These are phyloP conservation scores for Fragosphaeria purpurea DNA, from an alignment of 2,329 filamentous ascomycete species.

Conservation along the genomic window DNA sequence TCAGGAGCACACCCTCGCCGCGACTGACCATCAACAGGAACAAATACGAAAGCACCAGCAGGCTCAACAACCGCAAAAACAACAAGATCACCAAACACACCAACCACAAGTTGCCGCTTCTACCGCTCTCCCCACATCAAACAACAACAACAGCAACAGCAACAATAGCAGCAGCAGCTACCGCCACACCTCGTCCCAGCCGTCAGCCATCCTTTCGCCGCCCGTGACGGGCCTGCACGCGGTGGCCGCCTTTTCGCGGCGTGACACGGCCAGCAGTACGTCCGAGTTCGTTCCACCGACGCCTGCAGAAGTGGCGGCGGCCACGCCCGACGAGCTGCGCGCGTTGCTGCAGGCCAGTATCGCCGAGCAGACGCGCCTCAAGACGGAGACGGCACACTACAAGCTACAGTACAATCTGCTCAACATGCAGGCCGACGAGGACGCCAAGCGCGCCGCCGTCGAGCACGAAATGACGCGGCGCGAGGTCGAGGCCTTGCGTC, in stretches of 20 bases:
- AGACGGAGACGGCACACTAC: constrained; percentile 81
- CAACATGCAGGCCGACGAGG: constrained; percentile 72
- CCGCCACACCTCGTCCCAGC: constrained; percentile 29
- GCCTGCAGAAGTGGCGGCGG: constrained; percentile 39
- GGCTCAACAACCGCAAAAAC: constrained; percentile 8
- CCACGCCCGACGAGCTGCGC: constrained; percentile 45
- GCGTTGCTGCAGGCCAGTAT: constrained; percentile 45
- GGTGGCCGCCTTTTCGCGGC: constrained; percentile 13
- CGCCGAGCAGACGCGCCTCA: constrained; percentile 48
- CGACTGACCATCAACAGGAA: not conserved
- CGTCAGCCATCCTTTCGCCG: constrained; percentile 41
- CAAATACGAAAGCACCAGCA: constrained; percentile 5
- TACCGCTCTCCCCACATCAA: not conserved
- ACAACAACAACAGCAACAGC: not conserved
- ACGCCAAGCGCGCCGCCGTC: constrained; percentile 76
- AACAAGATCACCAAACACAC: not conserved
- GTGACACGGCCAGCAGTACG: constrained; percentile 15
- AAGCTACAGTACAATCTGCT: constrained; percentile 83
- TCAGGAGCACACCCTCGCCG: constrained; percentile 4
- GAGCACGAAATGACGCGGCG: constrained; percentile 86
- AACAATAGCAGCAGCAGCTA: constrained; percentile 14
- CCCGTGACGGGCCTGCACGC: constrained; percentile 36
- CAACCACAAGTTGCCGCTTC: not conserved
- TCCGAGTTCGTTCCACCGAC: constrained; percentile 38
- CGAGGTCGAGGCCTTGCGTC: constrained; percentile 75